Percentiles rank a stretch among this genome's conserved stretches.
Conservation (phyloP, 177 flowering plant species). For the Telopea speciosissima region DNA sequence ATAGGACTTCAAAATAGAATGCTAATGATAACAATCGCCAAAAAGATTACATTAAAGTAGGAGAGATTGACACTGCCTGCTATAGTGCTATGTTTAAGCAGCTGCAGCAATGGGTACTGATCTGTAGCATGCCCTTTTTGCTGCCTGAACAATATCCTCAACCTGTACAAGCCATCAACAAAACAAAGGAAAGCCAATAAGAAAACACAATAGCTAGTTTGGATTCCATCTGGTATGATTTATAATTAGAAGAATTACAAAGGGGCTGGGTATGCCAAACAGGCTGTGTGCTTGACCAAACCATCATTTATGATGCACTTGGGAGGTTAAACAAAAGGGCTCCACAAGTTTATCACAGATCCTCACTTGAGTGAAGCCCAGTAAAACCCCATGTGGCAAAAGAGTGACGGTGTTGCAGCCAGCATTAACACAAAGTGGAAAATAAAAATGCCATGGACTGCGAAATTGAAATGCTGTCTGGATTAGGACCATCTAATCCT, state of each 20-base stretch:
- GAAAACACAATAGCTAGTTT: not conserved
- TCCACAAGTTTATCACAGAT: no score
- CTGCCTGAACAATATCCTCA: slow-evolving; percentile 92
- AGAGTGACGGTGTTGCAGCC: no score
- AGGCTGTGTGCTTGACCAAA: not conserved
- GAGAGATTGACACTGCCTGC: not conserved
- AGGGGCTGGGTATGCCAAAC: not conserved
- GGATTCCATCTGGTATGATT: not conserved
- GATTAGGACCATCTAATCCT: no score
- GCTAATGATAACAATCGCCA: not conserved
- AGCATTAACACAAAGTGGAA: no score
- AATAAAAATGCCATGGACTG: no score
- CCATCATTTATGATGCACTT: no score
- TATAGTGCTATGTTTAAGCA: slow-evolving; percentile 26
- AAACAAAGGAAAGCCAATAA: not conserved
- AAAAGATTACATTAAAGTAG: not conserved
- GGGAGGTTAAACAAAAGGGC: no score
- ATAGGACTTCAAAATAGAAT: not conserved
- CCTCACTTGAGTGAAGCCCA: no score
- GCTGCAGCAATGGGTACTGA: slow-evolving; percentile 53
- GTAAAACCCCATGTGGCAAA: no score
- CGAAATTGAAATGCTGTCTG: no score
- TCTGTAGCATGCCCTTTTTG: slow-evolving; percentile 78
- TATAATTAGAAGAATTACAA: no score
- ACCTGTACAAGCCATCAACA: slow-evolving; percentile 36